Evolutionary conservation across 2,329 filamentous ascomycete genomes (phyloP), one percentile per base, ranked within the genome.

Genomic region (Akanthomyces muscarius): DNA sequence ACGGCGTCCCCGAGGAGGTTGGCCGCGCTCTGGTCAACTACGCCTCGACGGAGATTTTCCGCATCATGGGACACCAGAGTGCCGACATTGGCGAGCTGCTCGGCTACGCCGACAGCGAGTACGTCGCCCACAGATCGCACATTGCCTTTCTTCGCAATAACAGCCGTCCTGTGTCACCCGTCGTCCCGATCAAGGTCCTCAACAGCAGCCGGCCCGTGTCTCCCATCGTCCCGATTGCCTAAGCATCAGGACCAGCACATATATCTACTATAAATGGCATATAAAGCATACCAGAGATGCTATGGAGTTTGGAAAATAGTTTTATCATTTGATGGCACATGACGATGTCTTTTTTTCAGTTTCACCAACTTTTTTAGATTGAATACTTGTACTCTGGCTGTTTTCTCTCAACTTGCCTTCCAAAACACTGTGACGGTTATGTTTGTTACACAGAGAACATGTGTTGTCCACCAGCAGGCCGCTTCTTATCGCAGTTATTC

Each of bases 51-150:
- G 94, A 99, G 76, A 92, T 99, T 65, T 78, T 81, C 63, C 81
- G 90, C 57, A 97, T 99, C 72, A 92, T 90, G 77, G 95, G 95
- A 1, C 81, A 89, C 67, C 87, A 90, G 73, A 97, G 92, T 72
- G 85, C 82, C 6, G 89, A 97, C 72, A 97, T 99, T 66, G 82
- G 87, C 54, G 82, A 83, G 11, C 79, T 95, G 51, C 78, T 99
- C 38, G 95, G 94, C 4, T 99, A 97, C 76, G 91, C 92, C 23
- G 93, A 97, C 73, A 96, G 90, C 71, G 92, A 98, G 76, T 97
- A 98, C 76, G 89, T 98, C 47, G 93, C 92, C 11, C 81, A 95
- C 71, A 82, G 92, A 66, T 92, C 96, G 74, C 94, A 96, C 69
- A 88, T 97, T 66, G 92, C 91, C 51, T 87, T 97, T 68, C 88